These are phyloP conservation scores for Albophoma yamanashiensis DNA, from an alignment of 2,329 filamentous ascomycete species.

Conservation along the genomic window DNA sequence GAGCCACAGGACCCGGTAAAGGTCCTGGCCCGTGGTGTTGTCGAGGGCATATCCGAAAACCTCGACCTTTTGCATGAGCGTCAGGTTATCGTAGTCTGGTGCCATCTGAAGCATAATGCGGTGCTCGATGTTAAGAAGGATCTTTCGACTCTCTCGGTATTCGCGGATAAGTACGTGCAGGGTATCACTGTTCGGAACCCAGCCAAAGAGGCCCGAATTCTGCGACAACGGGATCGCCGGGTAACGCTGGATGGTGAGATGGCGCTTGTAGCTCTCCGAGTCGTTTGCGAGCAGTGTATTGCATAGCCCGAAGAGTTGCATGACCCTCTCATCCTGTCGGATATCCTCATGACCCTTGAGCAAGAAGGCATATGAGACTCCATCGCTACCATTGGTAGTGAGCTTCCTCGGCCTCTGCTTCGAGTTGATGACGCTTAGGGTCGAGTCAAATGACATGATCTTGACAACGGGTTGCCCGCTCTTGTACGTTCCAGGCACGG, in stretches of 20 bases:
- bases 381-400: constrained; percentile 80
- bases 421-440: constrained; percentile 85
- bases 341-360: constrained; percentile 99
- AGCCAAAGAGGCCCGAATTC: constrained; percentile 88
- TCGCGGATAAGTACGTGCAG: constrained; percentile 93
- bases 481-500: constrained; percentile 89
- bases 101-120: constrained; percentile 99
- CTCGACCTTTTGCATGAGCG: constrained; percentile 99
- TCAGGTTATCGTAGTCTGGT: constrained; percentile 96
- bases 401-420: constrained; percentile 93
- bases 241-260: constrained; percentile 92
- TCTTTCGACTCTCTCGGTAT: constrained; percentile 94
- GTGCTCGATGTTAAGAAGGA: constrained; percentile 97
- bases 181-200: constrained; percentile 96
- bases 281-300: constrained; percentile 93
- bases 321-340: constrained; percentile 95
- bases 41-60: constrained; percentile 98
- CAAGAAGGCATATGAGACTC: constrained; percentile 74
- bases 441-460: constrained; percentile 83
- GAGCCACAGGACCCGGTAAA: constrained; percentile 96
- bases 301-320: constrained; percentile 96
- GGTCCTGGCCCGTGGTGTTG: constrained; percentile 96
- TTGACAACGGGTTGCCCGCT: constrained; percentile 68
- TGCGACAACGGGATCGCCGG: constrained; percentile 96
- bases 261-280: constrained; percentile 91